Base-by-base conservation (phyloP, 805 yeast species). In the Candida railenensis region DNA sequence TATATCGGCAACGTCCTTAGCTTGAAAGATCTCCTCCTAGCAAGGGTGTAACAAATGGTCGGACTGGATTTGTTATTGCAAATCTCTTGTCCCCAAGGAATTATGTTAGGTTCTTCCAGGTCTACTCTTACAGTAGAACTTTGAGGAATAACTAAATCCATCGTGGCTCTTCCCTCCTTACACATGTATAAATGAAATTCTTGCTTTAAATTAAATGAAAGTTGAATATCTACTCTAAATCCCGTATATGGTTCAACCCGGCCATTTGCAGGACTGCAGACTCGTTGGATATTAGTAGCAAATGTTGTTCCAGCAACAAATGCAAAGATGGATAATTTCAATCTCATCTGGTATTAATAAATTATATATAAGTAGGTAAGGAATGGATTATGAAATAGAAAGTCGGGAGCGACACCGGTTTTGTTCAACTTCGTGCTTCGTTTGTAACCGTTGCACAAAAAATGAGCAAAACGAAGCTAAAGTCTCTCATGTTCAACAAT, bases 101-200 rank as follows among this genome's bases (percentile, higher is more conserved):
- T 61, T 3, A 53, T 41, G 28, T 59, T 42, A 12, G 46, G 42
- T 3, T n/a, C 37, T 16, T 34, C 19, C 33, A 28, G 12, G 12
- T 11, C 12, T 28, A 8, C 37, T 34, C 8, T 14, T 34, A 7
- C 37, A 12, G 21, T 36, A 16, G 38, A 19, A 21, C 5, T 9
- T 4, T 37, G n/a, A n/a, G 34, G 34, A 4, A 28, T 20, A 8
- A 25, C 43, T 8, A 40, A 8, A 40, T 59, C 65, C 21, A 46
- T 54, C 14, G 62, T 52, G 16, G 63, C 44, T 34, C 57, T 62
- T 42, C 63, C 63, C 42, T 66, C 70, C 34, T 55, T 55, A 42
- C 69, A 67, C 42, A 63, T 59, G 8, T 64, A 40, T 15, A 67
- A 48, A 42, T 57, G 61, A 44, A 53, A 63, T 19, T 55, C 53